A percentile compares a stretch with the other conserved stretches of the same genome.
Evolutionary conservation across 768 basidiomycete species (phyloP).

Genomic region (Tulasnella sp.): DNA sequence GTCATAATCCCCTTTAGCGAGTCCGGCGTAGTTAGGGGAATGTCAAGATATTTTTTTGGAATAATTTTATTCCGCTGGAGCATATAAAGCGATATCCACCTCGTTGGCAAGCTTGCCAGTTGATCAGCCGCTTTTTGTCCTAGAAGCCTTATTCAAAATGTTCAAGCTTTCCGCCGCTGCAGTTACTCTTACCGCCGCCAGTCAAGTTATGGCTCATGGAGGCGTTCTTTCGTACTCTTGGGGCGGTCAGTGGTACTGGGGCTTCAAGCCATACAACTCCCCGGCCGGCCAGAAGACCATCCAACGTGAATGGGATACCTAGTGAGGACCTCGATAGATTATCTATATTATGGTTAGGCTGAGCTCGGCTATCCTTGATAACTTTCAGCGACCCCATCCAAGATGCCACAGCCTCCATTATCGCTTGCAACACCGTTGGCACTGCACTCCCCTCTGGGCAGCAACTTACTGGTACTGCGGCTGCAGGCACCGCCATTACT

Average conservation of each 20-base stretch:
- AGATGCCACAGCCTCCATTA: slow-evolving; percentile 33
- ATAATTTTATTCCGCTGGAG: neutral
- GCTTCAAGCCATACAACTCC: slow-evolving; percentile 41
- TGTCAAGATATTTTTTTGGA: neutral
- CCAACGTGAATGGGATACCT: slow-evolving; percentile 36
- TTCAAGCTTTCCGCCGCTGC: slow-evolving; percentile 33
- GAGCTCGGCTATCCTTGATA: neutral
- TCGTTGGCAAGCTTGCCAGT: neutral
- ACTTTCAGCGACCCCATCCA: slow-evolving; percentile 37
- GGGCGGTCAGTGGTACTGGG: slow-evolving; percentile 36
- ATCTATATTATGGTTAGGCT: neutral
- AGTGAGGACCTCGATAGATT: slow-evolving; percentile 26
- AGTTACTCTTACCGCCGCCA: slow-evolving; percentile 32
- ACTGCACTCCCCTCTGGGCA: slow-evolving; percentile 33
- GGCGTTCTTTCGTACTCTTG: slow-evolving; percentile 42
- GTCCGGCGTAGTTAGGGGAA: neutral
- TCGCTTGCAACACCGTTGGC: slow-evolving; percentile 42
- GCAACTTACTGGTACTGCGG: slow-evolving; percentile 41
- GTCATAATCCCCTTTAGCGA: neutral
- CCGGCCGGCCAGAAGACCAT: slow-evolving; percentile 42
- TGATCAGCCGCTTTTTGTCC: neutral
- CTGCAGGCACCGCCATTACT: slow-evolving; percentile 40
- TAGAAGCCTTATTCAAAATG: slow-evolving; percentile 9
- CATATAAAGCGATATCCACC: neutral
- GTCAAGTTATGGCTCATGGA: slow-evolving; percentile 38